Evolutionary conservation across 306 rosid species (phyloP).

Genomic region (Prunus davidiana): DNA sequence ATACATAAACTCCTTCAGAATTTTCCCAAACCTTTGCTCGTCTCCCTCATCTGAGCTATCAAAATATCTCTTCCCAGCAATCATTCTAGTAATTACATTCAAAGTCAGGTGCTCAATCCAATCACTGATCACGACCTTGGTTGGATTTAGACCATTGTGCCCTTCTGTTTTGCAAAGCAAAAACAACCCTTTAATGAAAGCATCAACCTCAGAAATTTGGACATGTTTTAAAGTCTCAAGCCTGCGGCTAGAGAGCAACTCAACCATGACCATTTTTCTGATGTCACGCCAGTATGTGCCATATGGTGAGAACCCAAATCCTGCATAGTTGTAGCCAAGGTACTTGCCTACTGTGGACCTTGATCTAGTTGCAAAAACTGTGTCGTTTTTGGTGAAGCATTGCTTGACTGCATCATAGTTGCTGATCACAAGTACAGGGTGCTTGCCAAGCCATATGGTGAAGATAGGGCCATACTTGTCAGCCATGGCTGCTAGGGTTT

Average conservation of each 20-base stretch:
- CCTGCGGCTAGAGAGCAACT: constrained; percentile 43
- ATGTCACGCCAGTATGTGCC: not conserved
- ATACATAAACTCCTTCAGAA: constrained; percentile 43
- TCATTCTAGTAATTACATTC: constrained; percentile 36
- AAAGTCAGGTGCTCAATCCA: constrained; percentile 42
- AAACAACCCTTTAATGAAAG: constrained; percentile 27
- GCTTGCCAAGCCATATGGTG: constrained; percentile 37
- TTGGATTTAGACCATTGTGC: not conserved
- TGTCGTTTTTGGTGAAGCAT: constrained; percentile 56
- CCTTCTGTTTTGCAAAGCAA: not conserved
- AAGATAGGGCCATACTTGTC: constrained; percentile 56
- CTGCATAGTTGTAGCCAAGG: constrained; percentile 41
- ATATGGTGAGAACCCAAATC: not conserved
- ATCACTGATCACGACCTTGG: constrained; percentile 40
- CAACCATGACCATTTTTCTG: constrained; percentile 42
- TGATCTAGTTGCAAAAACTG: constrained; percentile 38
- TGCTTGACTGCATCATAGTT: constrained; percentile 51
- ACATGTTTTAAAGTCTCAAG: constrained; percentile 30
- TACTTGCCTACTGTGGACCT: constrained; percentile 34
- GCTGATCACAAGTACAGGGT: constrained; percentile 36
- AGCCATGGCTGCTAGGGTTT: constrained; percentile 38
- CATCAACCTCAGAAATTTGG: constrained; percentile 28
- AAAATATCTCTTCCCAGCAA: constrained; percentile 54
- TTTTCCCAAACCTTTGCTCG: constrained; percentile 38
- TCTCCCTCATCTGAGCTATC: constrained; percentile 31